phyloP scores from a whole-genome alignment of 345 rosid genomes.

The Passiflora organensis region DNA sequence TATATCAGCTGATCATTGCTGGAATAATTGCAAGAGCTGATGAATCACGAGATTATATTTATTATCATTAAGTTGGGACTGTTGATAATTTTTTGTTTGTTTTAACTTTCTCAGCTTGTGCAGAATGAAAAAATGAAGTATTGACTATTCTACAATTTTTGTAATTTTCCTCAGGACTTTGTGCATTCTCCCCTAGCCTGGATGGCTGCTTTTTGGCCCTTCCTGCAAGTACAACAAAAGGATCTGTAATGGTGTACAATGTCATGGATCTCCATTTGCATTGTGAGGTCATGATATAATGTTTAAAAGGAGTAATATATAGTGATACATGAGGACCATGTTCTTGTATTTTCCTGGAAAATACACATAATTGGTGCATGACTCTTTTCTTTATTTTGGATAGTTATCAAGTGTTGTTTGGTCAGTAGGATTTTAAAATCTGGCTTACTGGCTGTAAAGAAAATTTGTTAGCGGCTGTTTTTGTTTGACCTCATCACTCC shows the following conservation, averaged over 20 bases:
- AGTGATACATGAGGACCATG: not conserved
- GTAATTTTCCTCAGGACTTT: conserved; percentile 50
- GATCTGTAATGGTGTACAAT: conserved; percentile 80
- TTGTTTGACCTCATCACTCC: not conserved
- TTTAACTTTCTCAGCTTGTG: not conserved
- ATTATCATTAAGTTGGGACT: too few species aligned
- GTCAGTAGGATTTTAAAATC: conserved; percentile 1
- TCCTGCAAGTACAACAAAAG: conserved; percentile 77
- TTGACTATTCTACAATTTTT: conserved; percentile 3
- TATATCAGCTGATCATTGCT: too few species aligned
- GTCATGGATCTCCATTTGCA: conserved; percentile 73
- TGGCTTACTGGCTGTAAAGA: not conserved
- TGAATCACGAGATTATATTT: too few species aligned
- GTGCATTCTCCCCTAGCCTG: conserved; percentile 74
- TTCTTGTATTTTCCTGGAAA: not conserved
- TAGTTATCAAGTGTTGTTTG: not conserved
- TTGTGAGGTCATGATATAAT: conserved; percentile 58
- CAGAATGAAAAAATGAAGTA: not conserved
- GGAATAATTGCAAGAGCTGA: too few species aligned
- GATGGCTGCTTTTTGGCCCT: conserved; percentile 92
- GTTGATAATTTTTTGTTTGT: not conserved
- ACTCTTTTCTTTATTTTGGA: too few species aligned
- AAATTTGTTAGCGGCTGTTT: not conserved
- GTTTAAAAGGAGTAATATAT: not conserved
- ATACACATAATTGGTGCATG: too few species aligned